These are phyloP conservation scores for Xerocomus minutiporus DNA, from an alignment of 1,284 basidiomycete genomes.

Conservation along the genomic window DNA sequence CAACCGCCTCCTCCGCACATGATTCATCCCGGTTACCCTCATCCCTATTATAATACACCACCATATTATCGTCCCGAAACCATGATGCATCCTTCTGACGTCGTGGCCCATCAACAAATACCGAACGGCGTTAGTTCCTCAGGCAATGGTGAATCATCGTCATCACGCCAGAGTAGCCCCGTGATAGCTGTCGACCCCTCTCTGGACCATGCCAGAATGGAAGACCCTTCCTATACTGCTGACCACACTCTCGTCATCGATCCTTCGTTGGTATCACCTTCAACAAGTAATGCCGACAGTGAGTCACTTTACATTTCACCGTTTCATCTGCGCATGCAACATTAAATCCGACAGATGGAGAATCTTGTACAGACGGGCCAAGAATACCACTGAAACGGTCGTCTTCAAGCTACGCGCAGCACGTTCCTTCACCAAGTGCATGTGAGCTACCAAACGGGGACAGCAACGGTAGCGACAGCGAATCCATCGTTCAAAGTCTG, in stretches of 20 bases:
- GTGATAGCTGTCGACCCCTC: slow-evolving; percentile 26
- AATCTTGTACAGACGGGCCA: slow-evolving; percentile 6
- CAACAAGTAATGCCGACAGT: slow-evolving; percentile 14
- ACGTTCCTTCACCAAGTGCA: slow-evolving; percentile 10
- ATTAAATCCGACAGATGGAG: slow-evolving; percentile 24
- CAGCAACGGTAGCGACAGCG: slow-evolving; percentile 13
- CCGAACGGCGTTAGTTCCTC: slow-evolving; percentile 18
- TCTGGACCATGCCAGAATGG: slow-evolving; percentile 15
- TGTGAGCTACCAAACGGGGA: slow-evolving; percentile 7
- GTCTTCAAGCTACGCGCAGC: slow-evolving; percentile 7
- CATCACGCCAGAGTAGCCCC: slow-evolving; percentile 29
- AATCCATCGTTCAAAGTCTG: slow-evolving; percentile 19
- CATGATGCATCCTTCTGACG: slow-evolving; percentile 24
- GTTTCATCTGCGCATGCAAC: slow-evolving; percentile 26
- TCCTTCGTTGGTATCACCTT: slow-evolving; percentile 35
- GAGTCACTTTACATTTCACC: slow-evolving; percentile 18
- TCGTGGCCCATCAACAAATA: slow-evolving; percentile 13
- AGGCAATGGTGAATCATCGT: slow-evolving; percentile 25
- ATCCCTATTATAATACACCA: slow-evolving; percentile 42
- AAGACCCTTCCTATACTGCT: slow-evolving; percentile 14
- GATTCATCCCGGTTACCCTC: slow-evolving; percentile 39
- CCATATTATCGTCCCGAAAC: slow-evolving; percentile 47
- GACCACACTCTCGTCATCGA: slow-evolving; percentile 34
- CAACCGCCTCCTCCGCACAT: slow-evolving; percentile 32
- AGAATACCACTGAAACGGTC: slow-evolving; percentile 7